phyloP scores from a whole-genome alignment of 257 asterid genomes.

The Solanum paucissectum region DNA sequence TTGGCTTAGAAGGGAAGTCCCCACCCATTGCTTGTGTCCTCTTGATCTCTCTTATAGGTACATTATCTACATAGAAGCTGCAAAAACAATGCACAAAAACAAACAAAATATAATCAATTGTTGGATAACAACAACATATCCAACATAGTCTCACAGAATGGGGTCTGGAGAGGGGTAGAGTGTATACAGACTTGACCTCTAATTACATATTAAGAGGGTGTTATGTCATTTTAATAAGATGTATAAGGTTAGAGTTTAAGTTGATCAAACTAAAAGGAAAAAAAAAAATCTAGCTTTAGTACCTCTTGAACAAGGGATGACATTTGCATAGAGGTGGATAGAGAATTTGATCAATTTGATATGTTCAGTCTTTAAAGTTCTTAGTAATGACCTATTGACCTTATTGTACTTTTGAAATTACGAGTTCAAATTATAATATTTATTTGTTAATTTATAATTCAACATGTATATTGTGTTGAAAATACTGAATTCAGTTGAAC shows the following conservation, averaged over 20 bases:
- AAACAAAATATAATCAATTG: constrained; percentile 6
- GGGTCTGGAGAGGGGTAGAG: rapidly evolving
- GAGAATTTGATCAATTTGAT: not conserved
- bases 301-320: not conserved
- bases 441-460: not conserved
- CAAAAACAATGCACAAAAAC: not conserved
- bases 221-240: not conserved
- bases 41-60: constrained; percentile 66
- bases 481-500: not conserved
- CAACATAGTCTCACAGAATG: not conserved
- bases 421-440: not conserved
- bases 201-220: not conserved
- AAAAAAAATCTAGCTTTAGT: not conserved
- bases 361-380: rapidly evolving
- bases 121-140: not conserved
- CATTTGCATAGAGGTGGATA: not conserved
- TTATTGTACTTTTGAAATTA: not conserved
- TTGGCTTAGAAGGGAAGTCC: constrained; percentile 81
- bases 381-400: not conserved
- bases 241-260: not conserved
- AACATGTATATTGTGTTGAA: not conserved
- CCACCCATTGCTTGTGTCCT: constrained; percentile 65
- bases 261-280: not conserved
- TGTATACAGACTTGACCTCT: not conserved
- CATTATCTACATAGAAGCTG: constrained; percentile 70